These are phyloP conservation scores for Colletotrichum destructivum DNA, from an alignment of 2,329 filamentous ascomycete species.

Conservation along the genomic window DNA sequence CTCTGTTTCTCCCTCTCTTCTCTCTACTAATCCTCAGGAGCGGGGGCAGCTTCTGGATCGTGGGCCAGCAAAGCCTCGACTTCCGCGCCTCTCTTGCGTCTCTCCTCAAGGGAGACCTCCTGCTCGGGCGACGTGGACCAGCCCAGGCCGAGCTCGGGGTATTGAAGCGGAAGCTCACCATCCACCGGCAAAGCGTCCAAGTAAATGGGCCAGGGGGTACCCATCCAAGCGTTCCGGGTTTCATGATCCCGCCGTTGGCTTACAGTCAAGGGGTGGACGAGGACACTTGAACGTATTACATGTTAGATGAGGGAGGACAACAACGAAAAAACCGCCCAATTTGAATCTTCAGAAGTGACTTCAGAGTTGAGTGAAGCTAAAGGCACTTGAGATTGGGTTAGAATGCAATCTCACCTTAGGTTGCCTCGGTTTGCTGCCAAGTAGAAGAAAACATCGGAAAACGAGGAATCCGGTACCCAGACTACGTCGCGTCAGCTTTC, in stretches of 20 bases:
- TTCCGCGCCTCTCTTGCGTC: conserved; percentile 48
- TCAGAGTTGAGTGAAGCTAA: too few relatives aligned
- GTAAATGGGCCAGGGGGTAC: conserved; percentile 53
- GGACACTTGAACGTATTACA: conserved; percentile 44
- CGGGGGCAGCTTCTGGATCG: conserved; percentile 51
- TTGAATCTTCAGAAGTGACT: too few relatives aligned
- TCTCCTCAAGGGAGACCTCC: conserved; percentile 51
- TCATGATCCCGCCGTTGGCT: conserved; percentile 52
- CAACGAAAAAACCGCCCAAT: neutral
- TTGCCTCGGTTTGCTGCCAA: conserved; percentile 51
- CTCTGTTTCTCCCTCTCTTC: too few relatives aligned
- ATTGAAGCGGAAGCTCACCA: conserved; percentile 50
- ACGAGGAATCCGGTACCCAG: conserved; percentile 54
- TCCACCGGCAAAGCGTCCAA: conserved; percentile 48
- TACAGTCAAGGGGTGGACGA: conserved; percentile 52
- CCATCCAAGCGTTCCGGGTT: conserved; percentile 52
- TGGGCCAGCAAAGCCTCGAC: conserved; percentile 50
- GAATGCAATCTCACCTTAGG: conserved; percentile 44
- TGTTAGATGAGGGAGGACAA: neutral
- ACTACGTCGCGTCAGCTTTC: conserved; percentile 32
- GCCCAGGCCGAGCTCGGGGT: conserved; percentile 50
- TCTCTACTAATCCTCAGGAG: conserved; percentile 47
- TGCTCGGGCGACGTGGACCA: conserved; percentile 49
- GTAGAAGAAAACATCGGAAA: conserved; percentile 54
- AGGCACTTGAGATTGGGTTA: too few relatives aligned